These are phyloP conservation scores for Saturnispora quitensis DNA, from an alignment of 805 yeast species.

Conservation along the genomic window DNA sequence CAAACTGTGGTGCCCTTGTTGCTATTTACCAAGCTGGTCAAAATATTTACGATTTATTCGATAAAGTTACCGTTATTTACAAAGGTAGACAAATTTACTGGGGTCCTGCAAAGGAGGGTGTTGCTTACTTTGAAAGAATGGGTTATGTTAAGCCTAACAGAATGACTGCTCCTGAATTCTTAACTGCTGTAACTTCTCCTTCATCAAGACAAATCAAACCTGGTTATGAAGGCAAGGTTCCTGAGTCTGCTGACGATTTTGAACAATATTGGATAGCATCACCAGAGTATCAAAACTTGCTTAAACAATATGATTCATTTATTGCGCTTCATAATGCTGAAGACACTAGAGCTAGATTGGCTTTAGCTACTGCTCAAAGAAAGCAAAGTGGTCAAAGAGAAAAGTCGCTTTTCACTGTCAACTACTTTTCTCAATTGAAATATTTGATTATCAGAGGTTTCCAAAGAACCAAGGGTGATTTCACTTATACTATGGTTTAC, in stretches of 20 bases:
- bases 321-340: constrained; percentile 29
- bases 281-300: constrained; percentile 38
- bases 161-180: constrained; percentile 62
- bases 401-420: constrained; percentile 30
- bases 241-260: constrained; percentile 48
- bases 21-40: constrained; percentile 65
- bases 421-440: constrained; percentile 40
- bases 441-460: constrained; percentile 49
- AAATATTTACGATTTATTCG: constrained; percentile 52
- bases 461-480: constrained; percentile 51
- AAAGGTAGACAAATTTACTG: constrained; percentile 53
- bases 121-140: constrained; percentile 50
- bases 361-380: constrained; percentile 30
- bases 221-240: constrained; percentile 49
- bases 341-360: constrained; percentile 34
- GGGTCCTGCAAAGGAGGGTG: constrained; percentile 47
- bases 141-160: constrained; percentile 57
- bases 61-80: constrained; percentile 50
- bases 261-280: constrained; percentile 51
- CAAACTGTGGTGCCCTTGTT: constrained; percentile 48
- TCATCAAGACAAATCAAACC: constrained; percentile 42
- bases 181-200: constrained; percentile 61
- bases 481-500: constrained; percentile 45
- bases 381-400: constrained; percentile 32
- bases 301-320: constrained; percentile 32